These are phyloP conservation scores for Bruguiera sexangula DNA, from an alignment of 345 rosid species.

Conservation along the genomic window DNA sequence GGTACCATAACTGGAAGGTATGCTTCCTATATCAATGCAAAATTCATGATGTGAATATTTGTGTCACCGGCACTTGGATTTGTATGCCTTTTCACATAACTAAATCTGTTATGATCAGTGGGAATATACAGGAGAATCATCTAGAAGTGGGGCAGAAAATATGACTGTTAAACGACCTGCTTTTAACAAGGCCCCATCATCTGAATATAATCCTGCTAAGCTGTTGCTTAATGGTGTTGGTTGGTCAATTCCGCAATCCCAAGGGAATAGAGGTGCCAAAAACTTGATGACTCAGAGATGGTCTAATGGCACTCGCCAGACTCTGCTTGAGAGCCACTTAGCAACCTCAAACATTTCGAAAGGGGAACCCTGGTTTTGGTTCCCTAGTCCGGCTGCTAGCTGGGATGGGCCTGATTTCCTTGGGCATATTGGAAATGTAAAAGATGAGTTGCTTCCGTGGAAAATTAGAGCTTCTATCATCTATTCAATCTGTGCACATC, in stretches of 20 bases:
- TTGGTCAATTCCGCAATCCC: constrained; percentile 73
- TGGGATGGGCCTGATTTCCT: constrained; percentile 85
- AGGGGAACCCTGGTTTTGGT: constrained; percentile 89
- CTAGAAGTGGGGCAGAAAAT: constrained; percentile 55
- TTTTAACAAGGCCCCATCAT: constrained; percentile 39
- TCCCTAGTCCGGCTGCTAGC: constrained; percentile 76
- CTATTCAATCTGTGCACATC: constrained; percentile 76
- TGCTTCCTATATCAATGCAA: constrained; percentile 14
- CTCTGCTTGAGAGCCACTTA: constrained; percentile 34
- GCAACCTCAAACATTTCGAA: constrained; percentile 43
- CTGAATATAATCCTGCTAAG: constrained; percentile 72
- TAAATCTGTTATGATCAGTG: constrained; percentile 63
- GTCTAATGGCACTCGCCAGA: constrained; percentile 28
- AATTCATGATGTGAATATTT: constrained; percentile 15
- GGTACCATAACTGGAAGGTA: constrained; percentile 92
- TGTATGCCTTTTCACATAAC: constrained; percentile 13
- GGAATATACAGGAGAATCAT: constrained; percentile 74
- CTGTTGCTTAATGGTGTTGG: constrained; percentile 78
- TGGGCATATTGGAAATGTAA: constrained; percentile 64
- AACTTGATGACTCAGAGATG: constrained; percentile 53
- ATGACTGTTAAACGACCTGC: constrained; percentile 39
- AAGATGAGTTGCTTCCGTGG: constrained; percentile 80
- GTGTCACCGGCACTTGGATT: constrained; percentile 9
- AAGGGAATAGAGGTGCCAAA: constrained; percentile 52
- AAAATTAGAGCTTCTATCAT: constrained; percentile 75